These are phyloP conservation scores for Choanephora cucurbitarum DNA, from an alignment of 371 early-diverging fungal species.

Conservation along the genomic window DNA sequence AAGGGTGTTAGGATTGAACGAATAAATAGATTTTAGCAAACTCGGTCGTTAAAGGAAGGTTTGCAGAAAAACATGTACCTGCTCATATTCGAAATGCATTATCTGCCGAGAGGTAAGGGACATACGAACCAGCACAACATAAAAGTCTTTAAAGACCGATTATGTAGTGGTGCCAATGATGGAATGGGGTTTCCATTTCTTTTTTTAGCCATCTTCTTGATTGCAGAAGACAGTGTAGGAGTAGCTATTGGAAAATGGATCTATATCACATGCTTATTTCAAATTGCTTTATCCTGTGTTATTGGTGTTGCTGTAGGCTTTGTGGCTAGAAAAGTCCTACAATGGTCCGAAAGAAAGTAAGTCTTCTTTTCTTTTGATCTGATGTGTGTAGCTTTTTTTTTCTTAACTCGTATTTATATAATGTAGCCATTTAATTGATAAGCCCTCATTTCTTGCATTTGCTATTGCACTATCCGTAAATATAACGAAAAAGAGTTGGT, in stretches of 20 bases:
- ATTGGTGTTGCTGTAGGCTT: conserved; percentile 84
- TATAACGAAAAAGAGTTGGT: no score
- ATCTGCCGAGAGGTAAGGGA: conserved; percentile 78
- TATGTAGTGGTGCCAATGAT: conserved; percentile 78
- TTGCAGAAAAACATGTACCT: conserved; percentile 93
- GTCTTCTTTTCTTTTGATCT: conserved; percentile 2
- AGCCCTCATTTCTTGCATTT: conserved; percentile 89
- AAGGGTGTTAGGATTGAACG: background rate
- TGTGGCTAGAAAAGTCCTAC: conserved; percentile 69
- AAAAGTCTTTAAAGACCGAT: background rate
- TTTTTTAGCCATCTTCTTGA: conserved; percentile 77
- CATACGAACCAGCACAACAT: background rate
- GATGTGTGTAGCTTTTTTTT: no score
- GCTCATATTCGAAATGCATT: conserved; percentile 84
- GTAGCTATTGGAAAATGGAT: conserved; percentile 79
- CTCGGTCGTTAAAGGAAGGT: conserved; percentile 93
- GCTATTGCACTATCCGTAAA: conserved; percentile 85
- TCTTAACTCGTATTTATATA: background rate
- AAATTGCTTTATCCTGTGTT: conserved; percentile 71
- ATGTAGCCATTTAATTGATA: conserved; percentile 77
- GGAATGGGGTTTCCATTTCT: conserved; percentile 90
- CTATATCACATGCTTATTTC: conserved; percentile 76
- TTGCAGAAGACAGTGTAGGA: conserved; percentile 57
- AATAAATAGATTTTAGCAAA: conserved; percentile 77
- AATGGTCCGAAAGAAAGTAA: conserved; percentile 69